A percentile compares a stretch with the other conserved stretches of the same genome.
Conservation (phyloP, 2,329 filamentous ascomycete species). For the Aschersonia sp. region DNA sequence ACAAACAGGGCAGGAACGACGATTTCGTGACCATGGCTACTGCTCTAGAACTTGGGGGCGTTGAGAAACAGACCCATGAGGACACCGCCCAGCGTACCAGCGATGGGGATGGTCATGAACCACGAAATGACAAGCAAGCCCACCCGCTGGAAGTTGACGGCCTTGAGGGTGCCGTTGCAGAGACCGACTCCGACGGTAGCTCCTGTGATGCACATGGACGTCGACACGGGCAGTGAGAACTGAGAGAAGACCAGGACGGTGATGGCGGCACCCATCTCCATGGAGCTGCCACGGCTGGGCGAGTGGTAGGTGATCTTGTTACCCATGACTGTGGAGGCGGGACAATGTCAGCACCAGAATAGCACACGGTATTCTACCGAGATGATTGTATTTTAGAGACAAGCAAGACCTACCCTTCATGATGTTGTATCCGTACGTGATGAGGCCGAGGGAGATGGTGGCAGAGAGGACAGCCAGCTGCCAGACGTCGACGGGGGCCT, state of each 20-base stretch:
- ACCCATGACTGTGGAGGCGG: constrained; percentile 46
- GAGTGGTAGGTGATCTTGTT: constrained; percentile 66
- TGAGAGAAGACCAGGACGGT: constrained; percentile 66
- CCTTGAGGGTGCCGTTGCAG: constrained; percentile 57
- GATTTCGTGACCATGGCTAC: too few relatives aligned
- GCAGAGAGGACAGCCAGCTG: constrained; percentile 57
- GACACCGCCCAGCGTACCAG: constrained; percentile 24
- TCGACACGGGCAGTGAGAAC: constrained; percentile 61
- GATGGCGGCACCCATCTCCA: constrained; percentile 69
- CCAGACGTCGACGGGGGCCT: constrained; percentile 58
- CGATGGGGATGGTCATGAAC: constrained; percentile 28
- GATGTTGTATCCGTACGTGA: constrained; percentile 71
- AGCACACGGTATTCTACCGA: too few relatives aligned
- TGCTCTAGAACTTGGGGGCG: constrained; percentile 17
- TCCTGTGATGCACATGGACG: constrained; percentile 63
- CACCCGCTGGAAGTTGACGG: constrained; percentile 64
- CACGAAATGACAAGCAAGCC: constrained; percentile 52
- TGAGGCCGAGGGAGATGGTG: constrained; percentile 50
- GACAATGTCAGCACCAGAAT: neutral
- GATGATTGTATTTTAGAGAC: neutral
- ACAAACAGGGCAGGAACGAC: too few relatives aligned
- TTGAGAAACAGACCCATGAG: constrained; percentile 25
- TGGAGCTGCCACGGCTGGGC: constrained; percentile 44
- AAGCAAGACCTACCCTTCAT: constrained; percentile 49
- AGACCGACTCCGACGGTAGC: constrained; percentile 66